phyloP scores from a whole-genome alignment of 441 rosid species.

The Isatis lusitanica region DNA sequence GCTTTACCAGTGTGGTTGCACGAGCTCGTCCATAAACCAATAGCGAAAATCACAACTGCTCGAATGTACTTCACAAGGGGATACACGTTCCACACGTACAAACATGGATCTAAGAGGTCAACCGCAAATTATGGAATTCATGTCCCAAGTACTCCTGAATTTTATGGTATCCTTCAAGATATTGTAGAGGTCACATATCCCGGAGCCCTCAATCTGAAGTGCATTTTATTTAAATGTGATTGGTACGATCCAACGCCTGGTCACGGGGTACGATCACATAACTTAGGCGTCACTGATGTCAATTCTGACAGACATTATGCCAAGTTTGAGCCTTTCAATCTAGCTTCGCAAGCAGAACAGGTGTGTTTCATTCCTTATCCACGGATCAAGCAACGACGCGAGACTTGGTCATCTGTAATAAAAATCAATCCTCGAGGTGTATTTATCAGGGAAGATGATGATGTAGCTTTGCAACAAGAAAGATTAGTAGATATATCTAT shows the following conservation, averaged over 20 bases:
- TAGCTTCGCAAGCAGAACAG: not conserved
- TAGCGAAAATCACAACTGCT: not conserved
- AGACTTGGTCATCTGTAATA: too few relatives aligned
- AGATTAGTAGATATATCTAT: too few relatives aligned
- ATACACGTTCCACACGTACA: not conserved
- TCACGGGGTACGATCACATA: not conserved
- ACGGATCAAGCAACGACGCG: too few relatives aligned
- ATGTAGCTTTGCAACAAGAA: too few relatives aligned
- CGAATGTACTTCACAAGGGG: not conserved
- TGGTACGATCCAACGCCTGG: not conserved
- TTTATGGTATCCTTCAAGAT: not conserved
- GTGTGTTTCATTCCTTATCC: too few relatives aligned
- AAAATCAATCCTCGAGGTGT: too few relatives aligned
- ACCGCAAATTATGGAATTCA: not conserved
- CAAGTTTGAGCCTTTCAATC: not conserved
- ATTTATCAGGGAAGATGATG: too few relatives aligned
- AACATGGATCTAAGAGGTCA: not conserved
- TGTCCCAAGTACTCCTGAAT: not conserved
- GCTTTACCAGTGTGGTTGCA: not conserved
- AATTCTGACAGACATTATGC: not conserved
- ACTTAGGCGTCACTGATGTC: not conserved
- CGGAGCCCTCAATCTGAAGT: not conserved
- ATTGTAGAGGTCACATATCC: not conserved
- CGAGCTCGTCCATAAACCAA: not conserved
- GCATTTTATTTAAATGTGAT: not conserved